Base-by-base conservation (phyloP, 1,284 basidiomycete genomes). In the Puccinia novopanici region DNA sequence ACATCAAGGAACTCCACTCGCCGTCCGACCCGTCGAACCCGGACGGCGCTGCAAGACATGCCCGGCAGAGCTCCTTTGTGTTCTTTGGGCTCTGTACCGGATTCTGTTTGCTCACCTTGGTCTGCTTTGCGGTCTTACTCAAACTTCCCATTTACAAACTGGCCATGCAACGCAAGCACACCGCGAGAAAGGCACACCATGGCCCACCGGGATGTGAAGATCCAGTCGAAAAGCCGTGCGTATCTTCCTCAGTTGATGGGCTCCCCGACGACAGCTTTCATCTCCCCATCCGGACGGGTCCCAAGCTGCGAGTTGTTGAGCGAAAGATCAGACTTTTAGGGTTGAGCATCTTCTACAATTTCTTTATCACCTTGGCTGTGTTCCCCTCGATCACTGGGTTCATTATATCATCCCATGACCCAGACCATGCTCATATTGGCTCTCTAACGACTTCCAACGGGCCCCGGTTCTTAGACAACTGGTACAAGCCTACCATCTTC, bases 311-410 rank as follows among this genome's bases (percentile, higher is more conserved):
- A 17, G 42, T 30, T 3, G 84, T 84, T 65, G 83, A 84, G 61
- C 82, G 82, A 70, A 85, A 85, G 59, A 82, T 85, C 40, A 80
- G 83, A n/a, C 81, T 81, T 22, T 78, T 84, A 9, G 84, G 84
- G 19, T 30, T 84, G 54, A 73, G 83, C 15, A 80, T 84, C 61
- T 83, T 83, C 37, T 82, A 82, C 76, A 82, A 83, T 24, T 85
- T 83, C 57, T 79, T 75, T 30, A 75, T 85, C 63, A 85, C 84
- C 8, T 78, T 85, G 4, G 80, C 83, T 19, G 82, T 85, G 4
- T 85, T 85, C 57, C 84, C 84, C 6, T 78, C 82, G 30, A 83
- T 85, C 70, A 85, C 84, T 9, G 79, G 82, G 6, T 82, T 82
- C 24, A 82, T 85, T 61, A 30, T 54, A 22, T 82, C 81, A n/a